Conservation (phyloP, 495 filamentous ascomycete species). For the Cudoniella acicularis region DNA sequence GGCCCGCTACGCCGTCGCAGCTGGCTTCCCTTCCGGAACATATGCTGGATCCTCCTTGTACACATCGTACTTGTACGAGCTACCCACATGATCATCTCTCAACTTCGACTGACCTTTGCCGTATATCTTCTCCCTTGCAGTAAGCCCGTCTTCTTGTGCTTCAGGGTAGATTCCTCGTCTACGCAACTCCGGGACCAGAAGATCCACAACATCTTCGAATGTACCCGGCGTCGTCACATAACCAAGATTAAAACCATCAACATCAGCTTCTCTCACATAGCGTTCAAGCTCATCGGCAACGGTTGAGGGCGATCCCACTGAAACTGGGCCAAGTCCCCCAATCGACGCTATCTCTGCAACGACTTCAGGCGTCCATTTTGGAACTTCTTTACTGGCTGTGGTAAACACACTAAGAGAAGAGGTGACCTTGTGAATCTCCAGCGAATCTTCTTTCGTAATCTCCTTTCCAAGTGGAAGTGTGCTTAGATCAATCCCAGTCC, state of each 20-base stretch:
- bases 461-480: slow-evolving; percentile 28
- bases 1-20: too few relatives aligned
- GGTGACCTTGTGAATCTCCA: slow-evolving; percentile 49
- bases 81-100: slow-evolving; percentile 50
- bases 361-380: slow-evolving; percentile 55
- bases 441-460: slow-evolving; percentile 46
- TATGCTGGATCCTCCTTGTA: slow-evolving; percentile 48
- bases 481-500: slow-evolving; percentile 55
- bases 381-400: slow-evolving; percentile 44
- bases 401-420: slow-evolving; percentile 49
- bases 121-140: slow-evolving; percentile 58
- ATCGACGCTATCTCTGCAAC: slow-evolving; percentile 56
- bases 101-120: slow-evolving; percentile 52
- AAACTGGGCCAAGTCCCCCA: slow-evolving; percentile 51
- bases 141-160: slow-evolving; percentile 39
- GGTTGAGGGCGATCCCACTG: slow-evolving; percentile 51
- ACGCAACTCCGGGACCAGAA: slow-evolving; percentile 56
- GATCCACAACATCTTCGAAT: slow-evolving; percentile 57
- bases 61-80: slow-evolving; percentile 53
- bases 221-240: slow-evolving; percentile 40
- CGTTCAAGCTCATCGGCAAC: slow-evolving; percentile 59
- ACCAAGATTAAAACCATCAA: slow-evolving; percentile 60
- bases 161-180: slow-evolving; percentile 46
- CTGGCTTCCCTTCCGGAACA: slow-evolving; percentile 14
- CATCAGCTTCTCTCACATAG: slow-evolving; percentile 57